A percentile compares a stretch with the other conserved stretches of the same genome.
phyloP scores from a whole-genome alignment of 345 rosid species.

The Sonneratia caseolaris region DNA sequence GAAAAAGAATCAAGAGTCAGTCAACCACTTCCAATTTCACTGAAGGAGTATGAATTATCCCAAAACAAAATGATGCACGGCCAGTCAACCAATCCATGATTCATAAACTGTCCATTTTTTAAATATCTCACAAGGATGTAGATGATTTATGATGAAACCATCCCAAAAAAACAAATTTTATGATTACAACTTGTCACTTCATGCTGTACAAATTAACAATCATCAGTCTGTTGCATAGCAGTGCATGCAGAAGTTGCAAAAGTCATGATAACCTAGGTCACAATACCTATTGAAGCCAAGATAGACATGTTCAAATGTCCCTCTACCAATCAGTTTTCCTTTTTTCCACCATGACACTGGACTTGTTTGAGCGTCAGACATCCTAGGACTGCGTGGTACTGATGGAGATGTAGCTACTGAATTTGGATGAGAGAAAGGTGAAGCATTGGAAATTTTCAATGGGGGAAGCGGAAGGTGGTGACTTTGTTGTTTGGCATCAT shows the following conservation, averaged over 20 bases:
- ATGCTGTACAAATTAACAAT: neutral
- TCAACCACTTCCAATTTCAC: no score
- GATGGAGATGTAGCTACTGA: slow-evolving; percentile 92
- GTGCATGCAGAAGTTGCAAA: neutral
- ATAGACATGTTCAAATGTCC: slow-evolving; percentile 74
- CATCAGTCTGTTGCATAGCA: neutral
- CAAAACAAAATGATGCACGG: no score
- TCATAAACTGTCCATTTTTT: neutral
- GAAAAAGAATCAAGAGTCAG: neutral
- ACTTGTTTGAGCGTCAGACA: slow-evolving; percentile 64
- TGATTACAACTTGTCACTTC: neutral
- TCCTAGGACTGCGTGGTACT: slow-evolving; percentile 87
- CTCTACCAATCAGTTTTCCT: slow-evolving; percentile 66
- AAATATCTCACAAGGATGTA: neutral
- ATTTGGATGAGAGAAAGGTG: slow-evolving; percentile 78
- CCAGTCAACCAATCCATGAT: neutral
- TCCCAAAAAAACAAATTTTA: no score
- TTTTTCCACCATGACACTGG: slow-evolving; percentile 64
- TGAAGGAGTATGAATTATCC: no score
- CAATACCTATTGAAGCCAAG: slow-evolving; percentile 63
- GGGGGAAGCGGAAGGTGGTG: slow-evolving; percentile 95
- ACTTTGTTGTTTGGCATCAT: slow-evolving; percentile 75
- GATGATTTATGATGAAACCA: neutral
- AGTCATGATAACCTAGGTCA: neutral
- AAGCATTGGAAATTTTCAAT: slow-evolving; percentile 47